Evolutionary conservation across 2,329 filamentous ascomycete genomes (phyloP).

Genomic region (Phialemoniopsis sp.): DNA sequence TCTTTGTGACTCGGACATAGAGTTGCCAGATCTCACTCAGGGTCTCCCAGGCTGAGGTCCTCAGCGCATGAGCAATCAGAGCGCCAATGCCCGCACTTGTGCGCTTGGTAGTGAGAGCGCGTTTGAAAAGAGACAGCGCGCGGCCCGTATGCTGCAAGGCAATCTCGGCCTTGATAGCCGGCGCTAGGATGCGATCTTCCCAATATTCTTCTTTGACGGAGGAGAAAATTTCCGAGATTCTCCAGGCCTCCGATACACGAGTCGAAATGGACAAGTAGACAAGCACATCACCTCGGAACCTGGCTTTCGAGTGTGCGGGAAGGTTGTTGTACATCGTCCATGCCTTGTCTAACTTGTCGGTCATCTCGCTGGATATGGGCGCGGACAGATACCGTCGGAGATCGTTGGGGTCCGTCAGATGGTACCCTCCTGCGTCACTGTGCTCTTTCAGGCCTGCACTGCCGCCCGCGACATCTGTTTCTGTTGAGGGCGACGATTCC

Average conservation of each 20-base stretch:
- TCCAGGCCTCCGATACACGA: constrained; percentile 37
- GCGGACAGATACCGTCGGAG: constrained; percentile 9
- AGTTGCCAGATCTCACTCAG: constrained; percentile 30
- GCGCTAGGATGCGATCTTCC: constrained; percentile 32
- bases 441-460: no score
- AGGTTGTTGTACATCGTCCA: constrained; percentile 39
- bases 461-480: no score
- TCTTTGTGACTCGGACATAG: constrained; percentile 14
- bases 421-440: neutral
- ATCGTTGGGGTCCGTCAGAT: neutral
- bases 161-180: constrained; percentile 36
- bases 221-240: constrained; percentile 39
- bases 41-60: constrained; percentile 26
- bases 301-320: constrained; percentile 19
- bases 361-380: neutral
- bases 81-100: constrained; percentile 37
- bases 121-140: constrained; percentile 35
- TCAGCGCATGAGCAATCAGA: constrained; percentile 35
- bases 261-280: constrained; percentile 36
- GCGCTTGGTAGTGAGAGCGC: constrained; percentile 25
- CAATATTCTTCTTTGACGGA: constrained; percentile 28
- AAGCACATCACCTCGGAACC: constrained; percentile 27
- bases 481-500: no score
- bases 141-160: constrained; percentile 28
- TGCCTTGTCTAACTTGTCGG: constrained; percentile 26